Evolutionary conservation across 441 rosid species (phyloP).

Genomic region (Oxalis stricta): DNA sequence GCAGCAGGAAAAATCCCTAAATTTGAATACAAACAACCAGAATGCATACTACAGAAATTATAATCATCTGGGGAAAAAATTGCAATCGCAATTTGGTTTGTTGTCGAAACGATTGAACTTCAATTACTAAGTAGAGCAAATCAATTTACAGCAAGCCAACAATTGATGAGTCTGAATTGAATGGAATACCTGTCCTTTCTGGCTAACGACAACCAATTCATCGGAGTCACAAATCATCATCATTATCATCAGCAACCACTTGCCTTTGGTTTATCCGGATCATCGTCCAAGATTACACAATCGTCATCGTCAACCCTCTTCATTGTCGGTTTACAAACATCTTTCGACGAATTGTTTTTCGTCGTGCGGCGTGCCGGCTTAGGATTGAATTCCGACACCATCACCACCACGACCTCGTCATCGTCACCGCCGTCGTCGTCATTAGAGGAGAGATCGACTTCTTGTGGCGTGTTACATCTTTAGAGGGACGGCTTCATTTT

Average conservation of each 20-base stretch:
- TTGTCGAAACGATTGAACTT: background rate
- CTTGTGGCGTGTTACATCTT: no score
- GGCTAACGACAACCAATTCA: constrained; percentile 58
- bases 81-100: no score
- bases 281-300: constrained; percentile 58
- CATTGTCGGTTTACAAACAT: constrained; percentile 2
- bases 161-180: background rate
- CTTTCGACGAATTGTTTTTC: constrained; percentile 1
- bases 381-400: constrained; percentile 38
- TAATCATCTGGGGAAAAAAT: no score
- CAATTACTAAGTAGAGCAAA: background rate
- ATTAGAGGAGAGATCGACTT: no score
- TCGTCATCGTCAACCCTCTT: constrained; percentile 37
- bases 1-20: no score
- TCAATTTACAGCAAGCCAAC: background rate
- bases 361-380: constrained; percentile 10
- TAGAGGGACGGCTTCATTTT: no score
- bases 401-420: constrained; percentile 44
- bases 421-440: constrained; percentile 13
- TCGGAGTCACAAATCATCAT: constrained; percentile 23
- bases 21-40: no score
- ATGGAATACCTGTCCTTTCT: constrained; percentile 62
- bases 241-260: constrained; percentile 9
- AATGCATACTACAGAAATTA: no score
- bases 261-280: constrained; percentile 44